Evolutionary conservation across 441 rosid species (phyloP).

Genomic region (Biscutella auriculata): DNA sequence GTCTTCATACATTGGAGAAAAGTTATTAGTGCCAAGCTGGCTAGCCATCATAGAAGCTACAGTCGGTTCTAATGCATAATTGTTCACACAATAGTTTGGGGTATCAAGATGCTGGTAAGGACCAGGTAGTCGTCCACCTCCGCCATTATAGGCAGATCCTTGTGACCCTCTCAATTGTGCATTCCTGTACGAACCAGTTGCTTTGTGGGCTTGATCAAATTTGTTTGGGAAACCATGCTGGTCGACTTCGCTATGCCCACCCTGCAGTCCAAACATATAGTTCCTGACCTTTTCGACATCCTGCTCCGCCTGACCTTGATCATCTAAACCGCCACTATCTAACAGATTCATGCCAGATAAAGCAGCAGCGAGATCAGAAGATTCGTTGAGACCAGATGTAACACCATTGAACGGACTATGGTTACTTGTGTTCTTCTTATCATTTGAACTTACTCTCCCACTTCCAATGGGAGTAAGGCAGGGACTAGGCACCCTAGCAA

Average conservation of each 20-base stretch:
- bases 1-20: conserved; percentile 60
- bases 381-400: conserved; percentile 36
- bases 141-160: conserved; percentile 37
- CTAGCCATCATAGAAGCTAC: conserved; percentile 50
- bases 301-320: conserved; percentile 36
- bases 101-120: conserved; percentile 51
- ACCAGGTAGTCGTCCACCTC: conserved; percentile 34
- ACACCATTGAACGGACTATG: conserved; percentile 46
- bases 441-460: conserved; percentile 46
- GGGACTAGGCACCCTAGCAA: conserved; percentile 81
- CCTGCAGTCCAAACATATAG: conserved; percentile 46
- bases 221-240: conserved; percentile 38
- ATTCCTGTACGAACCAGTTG: conserved; percentile 29
- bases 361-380: conserved; percentile 47
- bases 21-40: conserved; percentile 50
- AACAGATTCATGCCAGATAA: conserved; percentile 64
- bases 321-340: conserved; percentile 33
- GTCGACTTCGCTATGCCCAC: conserved; percentile 35
- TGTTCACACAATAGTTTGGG: conserved; percentile 38
- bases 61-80: conserved; percentile 48
- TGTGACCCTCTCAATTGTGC: conserved; percentile 58
- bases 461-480: conserved; percentile 75
- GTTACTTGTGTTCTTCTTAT: conserved; percentile 43
- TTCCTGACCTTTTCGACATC: conserved; percentile 44
- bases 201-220: conserved; percentile 43